These are phyloP conservation scores for Parachaetomium inaequale DNA, from an alignment of 495 filamentous ascomycete genomes.

Conservation along the genomic window DNA sequence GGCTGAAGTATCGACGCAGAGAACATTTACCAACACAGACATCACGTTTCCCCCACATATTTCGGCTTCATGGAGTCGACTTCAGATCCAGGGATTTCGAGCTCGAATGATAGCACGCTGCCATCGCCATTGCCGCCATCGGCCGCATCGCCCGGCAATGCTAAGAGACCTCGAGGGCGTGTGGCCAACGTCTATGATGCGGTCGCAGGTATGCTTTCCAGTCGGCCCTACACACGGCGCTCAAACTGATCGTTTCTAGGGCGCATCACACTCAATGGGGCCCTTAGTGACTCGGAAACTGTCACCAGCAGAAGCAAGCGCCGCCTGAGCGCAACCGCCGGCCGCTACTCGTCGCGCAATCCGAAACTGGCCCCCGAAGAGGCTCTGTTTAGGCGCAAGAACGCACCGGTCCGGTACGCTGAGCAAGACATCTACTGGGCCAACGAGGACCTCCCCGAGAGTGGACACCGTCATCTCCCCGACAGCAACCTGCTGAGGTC, in stretches of 20 bases:
- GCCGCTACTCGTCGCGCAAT: constrained; percentile 50
- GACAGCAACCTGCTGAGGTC: constrained; percentile 70
- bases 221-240: background rate
- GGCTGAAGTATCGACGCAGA: background rate
- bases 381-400: constrained; percentile 61
- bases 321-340: constrained; percentile 38
- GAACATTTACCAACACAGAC: background rate
- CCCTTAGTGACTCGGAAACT: constrained; percentile 29
- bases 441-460: constrained; percentile 44
- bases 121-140: background rate
- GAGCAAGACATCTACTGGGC: constrained; percentile 71
- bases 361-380: constrained; percentile 63
- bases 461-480: constrained; percentile 51
- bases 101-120: background rate
- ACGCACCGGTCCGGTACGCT: constrained; percentile 59
- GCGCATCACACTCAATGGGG: constrained; percentile 36
- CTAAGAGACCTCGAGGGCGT: constrained; percentile 23
- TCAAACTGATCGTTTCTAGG: constrained; percentile 36
- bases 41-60: background rate
- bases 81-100: background rate
- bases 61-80: background rate
- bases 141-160: background rate
- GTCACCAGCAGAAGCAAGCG: constrained; percentile 41
- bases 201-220: constrained; percentile 58
- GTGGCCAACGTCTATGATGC: constrained; percentile 70